phyloP scores from a whole-genome alignment of 177 flowering plant genomes.

The Telopea speciosissima region DNA sequence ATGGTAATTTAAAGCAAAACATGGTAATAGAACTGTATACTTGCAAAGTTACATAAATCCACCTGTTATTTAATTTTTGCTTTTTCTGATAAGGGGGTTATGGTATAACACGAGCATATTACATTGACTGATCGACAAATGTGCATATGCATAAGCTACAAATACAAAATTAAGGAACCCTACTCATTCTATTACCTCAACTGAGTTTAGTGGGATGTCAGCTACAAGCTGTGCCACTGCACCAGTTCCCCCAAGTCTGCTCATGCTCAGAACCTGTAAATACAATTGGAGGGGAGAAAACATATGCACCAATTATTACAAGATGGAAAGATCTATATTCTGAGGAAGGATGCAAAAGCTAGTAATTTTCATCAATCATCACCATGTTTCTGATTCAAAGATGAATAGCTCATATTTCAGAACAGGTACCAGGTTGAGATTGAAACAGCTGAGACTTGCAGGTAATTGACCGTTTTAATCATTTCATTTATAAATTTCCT shows the following conservation, averaged over 20 bases:
- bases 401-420: neutral
- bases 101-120: neutral
- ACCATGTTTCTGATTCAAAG: too few relatives aligned
- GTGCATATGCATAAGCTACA: neutral
- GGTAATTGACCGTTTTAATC: too few relatives aligned
- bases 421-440: neutral
- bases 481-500: neutral
- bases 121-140: neutral
- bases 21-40: too few relatives aligned
- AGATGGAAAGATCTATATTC: neutral
- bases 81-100: neutral
- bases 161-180: neutral
- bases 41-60: neutral
- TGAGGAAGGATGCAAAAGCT: neutral
- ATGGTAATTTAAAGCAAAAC: too few relatives aligned
- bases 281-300: neutral
- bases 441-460: too few relatives aligned
- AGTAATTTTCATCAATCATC: neutral
- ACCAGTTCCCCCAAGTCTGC: conserved; percentile 93
- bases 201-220: conserved; percentile 73
- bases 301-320: neutral
- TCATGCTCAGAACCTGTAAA: conserved; percentile 93
- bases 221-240: conserved; percentile 94
- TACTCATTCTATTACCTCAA: conserved; percentile 53
- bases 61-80: too few relatives aligned